Evolutionary conservation across 805 yeast genomes (phyloP).

Genomic region (Wickerhamiella siamensis): DNA sequence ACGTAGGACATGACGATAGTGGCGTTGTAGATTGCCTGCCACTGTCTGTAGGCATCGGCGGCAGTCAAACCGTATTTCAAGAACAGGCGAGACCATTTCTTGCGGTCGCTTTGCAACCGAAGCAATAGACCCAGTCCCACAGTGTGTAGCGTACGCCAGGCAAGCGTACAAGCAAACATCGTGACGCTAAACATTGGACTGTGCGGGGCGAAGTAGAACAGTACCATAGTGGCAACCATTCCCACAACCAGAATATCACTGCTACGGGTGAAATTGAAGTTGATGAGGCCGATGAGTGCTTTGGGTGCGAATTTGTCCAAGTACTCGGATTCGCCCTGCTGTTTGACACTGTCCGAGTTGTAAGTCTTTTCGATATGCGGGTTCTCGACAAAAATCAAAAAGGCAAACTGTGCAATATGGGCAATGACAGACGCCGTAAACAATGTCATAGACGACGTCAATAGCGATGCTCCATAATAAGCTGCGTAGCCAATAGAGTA

Average conservation of each 20-base stretch:
- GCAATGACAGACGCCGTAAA: constrained; percentile 57
- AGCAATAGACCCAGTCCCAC: constrained; percentile 37
- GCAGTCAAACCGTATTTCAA: constrained; percentile 51
- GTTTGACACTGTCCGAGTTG: constrained; percentile 7
- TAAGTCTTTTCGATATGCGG: constrained; percentile 76
- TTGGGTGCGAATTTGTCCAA: constrained; percentile 4
- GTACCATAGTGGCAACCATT: constrained; percentile 20
- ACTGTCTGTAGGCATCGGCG: constrained; percentile 52
- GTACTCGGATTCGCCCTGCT: not conserved
- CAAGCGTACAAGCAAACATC: constrained; percentile 27
- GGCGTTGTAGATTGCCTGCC: constrained; percentile 51
- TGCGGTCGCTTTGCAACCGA: constrained; percentile 42
- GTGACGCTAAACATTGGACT: constrained; percentile 1
- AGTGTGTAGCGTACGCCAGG: constrained; percentile 38
- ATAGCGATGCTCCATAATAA: constrained; percentile 68
- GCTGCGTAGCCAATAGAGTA: constrained; percentile 81
- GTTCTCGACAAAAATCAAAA: constrained; percentile 60
- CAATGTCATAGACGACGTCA: constrained; percentile 59
- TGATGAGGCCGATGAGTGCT: constrained; percentile 41
- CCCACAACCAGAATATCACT: constrained; percentile 35
- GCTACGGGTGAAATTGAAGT: constrained; percentile 51
- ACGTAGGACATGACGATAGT: constrained; percentile 43
- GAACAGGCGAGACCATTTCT: constrained; percentile 50
- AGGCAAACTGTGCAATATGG: constrained; percentile 62
- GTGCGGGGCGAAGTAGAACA: constrained; percentile 22